Evolutionary conservation across 176 grass and related monocot genomes (phyloP), one percentile per base, ranked within the genome.

Genomic region (Dendrocalamus sinicus): DNA sequence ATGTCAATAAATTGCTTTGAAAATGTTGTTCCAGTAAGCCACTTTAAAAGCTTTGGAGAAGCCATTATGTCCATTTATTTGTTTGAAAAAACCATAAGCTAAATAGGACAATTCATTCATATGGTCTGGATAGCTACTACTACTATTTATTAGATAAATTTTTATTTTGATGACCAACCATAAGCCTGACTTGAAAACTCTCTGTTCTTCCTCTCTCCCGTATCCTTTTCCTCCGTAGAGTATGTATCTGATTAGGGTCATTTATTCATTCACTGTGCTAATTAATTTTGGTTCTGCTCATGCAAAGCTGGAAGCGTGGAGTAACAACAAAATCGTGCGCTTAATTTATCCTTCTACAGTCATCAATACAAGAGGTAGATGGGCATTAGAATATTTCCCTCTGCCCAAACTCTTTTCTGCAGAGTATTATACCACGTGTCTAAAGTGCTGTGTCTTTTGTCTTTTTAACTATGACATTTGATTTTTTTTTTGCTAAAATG

Each of bases 251-350:
- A 67, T 67, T 8, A 48, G 46, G 28, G 8, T 53, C 70, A 22
- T 23, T 9, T 19, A 9, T 47, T 23, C 40, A 10, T 41, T 37
- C 51, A 12, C 58, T 52, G 28, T 74, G 70, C 57, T 23, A 75
- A 84, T 75, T 84, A 52, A 20, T 22, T 77, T 43, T 52, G 22
- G n/a, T 2, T 76, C 47, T 53, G 53, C 30, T 71, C 35, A 19
- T 57, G 37, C 60, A 64, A 84, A 73, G 81, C 68, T 66, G 58
- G 73, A 61, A 44, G 65, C 80, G 80, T 83, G 80, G 20, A 83
- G 45, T 39, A 55, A 2, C 75, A 37, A 57, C 67, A 89, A 84
- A 47, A 43, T 8, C 75, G 32, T 77, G 51, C 54, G 35, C 67
- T 17, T 84, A 35, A 55, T 72, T 50, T 76, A 76, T 77, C 20